Percentiles rank a stretch among this genome's conserved stretches.
These are phyloP conservation scores for Ceriops zippeliana DNA, from an alignment of 345 rosid genomes.

Conservation along the genomic window DNA sequence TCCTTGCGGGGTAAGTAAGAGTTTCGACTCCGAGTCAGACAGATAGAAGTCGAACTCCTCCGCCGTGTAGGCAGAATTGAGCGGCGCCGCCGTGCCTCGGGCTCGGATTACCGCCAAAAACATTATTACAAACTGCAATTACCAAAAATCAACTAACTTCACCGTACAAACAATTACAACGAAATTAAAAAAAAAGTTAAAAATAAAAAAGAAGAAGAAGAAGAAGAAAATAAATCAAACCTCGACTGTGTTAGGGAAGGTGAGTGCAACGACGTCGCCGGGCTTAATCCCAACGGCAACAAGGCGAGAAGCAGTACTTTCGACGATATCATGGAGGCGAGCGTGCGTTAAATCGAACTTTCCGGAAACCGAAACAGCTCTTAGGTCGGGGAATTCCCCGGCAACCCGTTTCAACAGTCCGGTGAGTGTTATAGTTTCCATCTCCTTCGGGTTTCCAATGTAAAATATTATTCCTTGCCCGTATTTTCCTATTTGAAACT, in stretches of 20 bases:
- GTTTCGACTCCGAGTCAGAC: constrained; percentile 63
- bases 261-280: constrained; percentile 59
- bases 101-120: constrained; percentile 59
- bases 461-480: too few relatives aligned
- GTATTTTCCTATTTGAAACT: too few relatives aligned
- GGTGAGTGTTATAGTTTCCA: constrained; percentile 41
- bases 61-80: constrained; percentile 57
- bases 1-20: constrained; percentile 36
- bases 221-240: constrained; percentile 22
- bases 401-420: constrained; percentile 48
- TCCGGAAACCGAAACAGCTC: constrained; percentile 46
- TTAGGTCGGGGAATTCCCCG: constrained; percentile 33
- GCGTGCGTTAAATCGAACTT: constrained; percentile 44
- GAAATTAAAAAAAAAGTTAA: neutral
- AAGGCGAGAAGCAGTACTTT: constrained; percentile 47
- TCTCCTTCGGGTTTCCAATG: neutral
- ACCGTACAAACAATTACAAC: neutral
- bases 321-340: constrained; percentile 41
- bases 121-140: constrained; percentile 58
- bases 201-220: neutral
- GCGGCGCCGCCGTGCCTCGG: constrained; percentile 60
- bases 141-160: neutral
- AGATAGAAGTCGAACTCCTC: constrained; percentile 78
- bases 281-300: constrained; percentile 42
- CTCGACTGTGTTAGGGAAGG: constrained; percentile 68